Conservation (phyloP, 2,329 filamentous ascomycete genomes). For the Pseudopyricularia javanii region DNA sequence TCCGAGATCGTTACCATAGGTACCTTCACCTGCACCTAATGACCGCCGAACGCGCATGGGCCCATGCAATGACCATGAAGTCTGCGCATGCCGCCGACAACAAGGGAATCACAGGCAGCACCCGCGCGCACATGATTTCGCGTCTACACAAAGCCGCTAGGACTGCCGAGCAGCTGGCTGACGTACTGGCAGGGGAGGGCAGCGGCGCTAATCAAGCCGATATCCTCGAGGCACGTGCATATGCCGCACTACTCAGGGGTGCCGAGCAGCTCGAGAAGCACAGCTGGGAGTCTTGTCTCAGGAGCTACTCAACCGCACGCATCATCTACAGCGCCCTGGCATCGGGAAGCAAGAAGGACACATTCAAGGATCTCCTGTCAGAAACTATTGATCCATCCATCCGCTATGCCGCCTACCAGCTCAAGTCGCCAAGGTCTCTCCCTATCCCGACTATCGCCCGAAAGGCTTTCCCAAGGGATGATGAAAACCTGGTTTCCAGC, state of each 20-base stretch:
- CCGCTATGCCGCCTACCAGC: conserved; percentile 86
- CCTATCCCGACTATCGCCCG: conserved; percentile 69
- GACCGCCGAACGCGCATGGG: conserved; percentile 84
- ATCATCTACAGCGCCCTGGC: conserved; percentile 72
- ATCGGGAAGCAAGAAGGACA: conserved; percentile 47
- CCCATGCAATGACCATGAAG: conserved; percentile 92
- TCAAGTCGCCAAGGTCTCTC: conserved; percentile 74
- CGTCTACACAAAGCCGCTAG: conserved; percentile 69
- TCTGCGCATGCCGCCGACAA: conserved; percentile 66
- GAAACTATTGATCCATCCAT: conserved; percentile 87
- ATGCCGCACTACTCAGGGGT: conserved; percentile 64
- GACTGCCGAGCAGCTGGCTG: conserved; percentile 55
- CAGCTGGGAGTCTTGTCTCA: conserved; percentile 68
- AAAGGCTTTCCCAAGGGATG: conserved; percentile 60
- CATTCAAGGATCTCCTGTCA: conserved; percentile 75
- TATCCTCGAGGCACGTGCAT: conserved; percentile 75
- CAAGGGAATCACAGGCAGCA: conserved; percentile 66
- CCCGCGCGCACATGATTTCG: conserved; percentile 80
- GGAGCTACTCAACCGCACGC: conserved; percentile 62
- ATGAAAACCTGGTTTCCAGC: conserved; percentile 47
- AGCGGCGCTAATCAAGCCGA: conserved; percentile 59
- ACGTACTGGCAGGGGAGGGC: conserved; percentile 47
- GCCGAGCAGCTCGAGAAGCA: conserved; percentile 78
- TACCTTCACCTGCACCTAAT: conserved; percentile 71
- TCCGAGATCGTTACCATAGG: conserved; percentile 27